Base-by-base conservation (phyloP, 1,284 basidiomycete genomes). In the Filobasidium uniguttulatum region DNA sequence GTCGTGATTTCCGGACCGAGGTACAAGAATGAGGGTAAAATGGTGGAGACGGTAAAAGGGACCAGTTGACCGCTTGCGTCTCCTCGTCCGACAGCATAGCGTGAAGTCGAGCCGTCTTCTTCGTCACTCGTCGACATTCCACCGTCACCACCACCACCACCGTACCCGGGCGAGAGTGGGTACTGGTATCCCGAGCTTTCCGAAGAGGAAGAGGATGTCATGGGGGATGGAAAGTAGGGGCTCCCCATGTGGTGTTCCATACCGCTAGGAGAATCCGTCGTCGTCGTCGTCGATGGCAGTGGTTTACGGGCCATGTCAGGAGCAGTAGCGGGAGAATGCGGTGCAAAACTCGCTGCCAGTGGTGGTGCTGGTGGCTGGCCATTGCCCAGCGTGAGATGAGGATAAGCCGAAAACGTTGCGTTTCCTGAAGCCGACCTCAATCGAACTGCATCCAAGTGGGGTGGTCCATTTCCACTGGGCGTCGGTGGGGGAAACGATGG, bases 21-120 rank as follows among this genome's bases (percentile, higher is more conserved):
- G 66, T 79, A 97, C 19, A 97, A 73, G 67, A 93, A 93, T 52
- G 79, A 78, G 1, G 91, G 89, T 1, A 97, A 73, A 55, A 97
- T 94, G 10, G 81, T 85, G 12, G 86, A 89, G 20, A 91, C 77
- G 19, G 75, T 72, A 61, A 93, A 91, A 2, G 63, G 60, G 4
- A 71, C 66, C n/a, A n/a, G n/a, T n/a, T n/a, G n/a, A n/a, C n/a
- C n/a, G n/a, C n/a, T n/a, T n/a, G n/a, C n/a, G n/a, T n/a, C n/a
- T n/a, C n/a, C n/a, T n/a, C n/a, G n/a, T n/a, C n/a, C n/a, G n/a
- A n/a, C n/a, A n/a, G n/a, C 75, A 75, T 28, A 55, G 52, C 14
- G 23, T 17, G 40, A 26, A 43, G 15, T 26, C 14, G 23, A 26
- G 15, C 26, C 29, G 25, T 43, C 40, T 6, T 43, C 40, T 75